Percentiles rank a stretch among this genome's conserved stretches.
Evolutionary conservation across 2,329 filamentous ascomycete genomes (phyloP).

Genomic region (Aspergillus pseudoglaucus): DNA sequence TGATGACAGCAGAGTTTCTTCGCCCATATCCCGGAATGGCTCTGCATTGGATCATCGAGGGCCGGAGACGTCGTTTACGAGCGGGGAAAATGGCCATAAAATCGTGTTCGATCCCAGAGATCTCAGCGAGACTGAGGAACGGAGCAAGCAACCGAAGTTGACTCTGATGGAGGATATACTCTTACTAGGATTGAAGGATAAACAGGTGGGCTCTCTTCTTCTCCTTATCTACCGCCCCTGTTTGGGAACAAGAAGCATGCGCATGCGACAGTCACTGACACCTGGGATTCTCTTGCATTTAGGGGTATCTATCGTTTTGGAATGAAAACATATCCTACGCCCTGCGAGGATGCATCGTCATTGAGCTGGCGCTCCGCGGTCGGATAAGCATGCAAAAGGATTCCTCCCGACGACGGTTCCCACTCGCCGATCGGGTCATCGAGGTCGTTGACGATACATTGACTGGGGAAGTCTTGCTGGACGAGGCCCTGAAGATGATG

Average conservation of each 20-base stretch:
- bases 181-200: slow-evolving; percentile 92
- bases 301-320: slow-evolving; percentile 99
- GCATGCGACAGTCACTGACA: slow-evolving; percentile 18
- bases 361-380: slow-evolving; percentile 92
- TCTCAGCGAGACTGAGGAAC: slow-evolving; percentile 92
- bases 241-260: neutral
- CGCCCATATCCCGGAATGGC: slow-evolving; percentile 56
- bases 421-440: slow-evolving; percentile 85
- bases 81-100: slow-evolving; percentile 90
- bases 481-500: slow-evolving; percentile 99
- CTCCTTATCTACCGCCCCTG: neutral
- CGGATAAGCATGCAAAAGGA: slow-evolving; percentile 99
- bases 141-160: slow-evolving; percentile 95
- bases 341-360: slow-evolving; percentile 92
- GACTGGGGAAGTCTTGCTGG: slow-evolving; percentile 92
- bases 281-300: slow-evolving; percentile 8
- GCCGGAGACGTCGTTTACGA: slow-evolving; percentile 76
- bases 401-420: slow-evolving; percentile 82
- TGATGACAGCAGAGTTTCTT: slow-evolving; percentile 59
- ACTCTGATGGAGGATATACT: slow-evolving; percentile 98
- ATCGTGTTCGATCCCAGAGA: slow-evolving; percentile 96
- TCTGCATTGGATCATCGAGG: slow-evolving; percentile 50
- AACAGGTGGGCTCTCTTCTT: slow-evolving; percentile 64
- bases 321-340: slow-evolving; percentile 99
- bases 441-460: slow-evolving; percentile 95